Evolutionary conservation across 805 yeast genomes (phyloP).

Genomic region (Priceomyces melissophilus): DNA sequence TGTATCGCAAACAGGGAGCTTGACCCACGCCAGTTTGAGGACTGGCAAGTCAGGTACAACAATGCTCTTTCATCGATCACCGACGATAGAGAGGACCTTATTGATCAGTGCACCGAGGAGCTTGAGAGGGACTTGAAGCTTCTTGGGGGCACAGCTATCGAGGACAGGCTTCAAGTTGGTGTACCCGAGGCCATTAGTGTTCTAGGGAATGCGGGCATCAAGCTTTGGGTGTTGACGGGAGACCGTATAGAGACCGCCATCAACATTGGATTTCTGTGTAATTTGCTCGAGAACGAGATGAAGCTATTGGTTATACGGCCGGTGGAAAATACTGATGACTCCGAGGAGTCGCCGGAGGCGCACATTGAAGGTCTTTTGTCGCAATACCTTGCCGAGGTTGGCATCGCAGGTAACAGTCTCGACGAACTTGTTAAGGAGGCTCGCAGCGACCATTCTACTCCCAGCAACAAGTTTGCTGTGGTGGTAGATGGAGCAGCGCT

Average conservation of each 20-base stretch:
- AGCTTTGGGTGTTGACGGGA: conserved; percentile 81
- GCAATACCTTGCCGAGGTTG: conserved; percentile 47
- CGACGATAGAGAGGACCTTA: conserved; percentile 53
- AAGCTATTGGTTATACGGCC: conserved; percentile 62
- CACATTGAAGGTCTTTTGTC: conserved; percentile 40
- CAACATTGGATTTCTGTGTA: conserved; percentile 78
- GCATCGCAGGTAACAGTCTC: conserved; percentile 23
- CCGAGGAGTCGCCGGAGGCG: conserved; percentile 7
- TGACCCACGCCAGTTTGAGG: conserved; percentile 39
- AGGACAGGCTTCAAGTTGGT: conserved; percentile 73
- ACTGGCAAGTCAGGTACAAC: conserved; percentile 55
- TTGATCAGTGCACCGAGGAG: conserved; percentile 54
- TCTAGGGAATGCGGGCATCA: conserved; percentile 69
- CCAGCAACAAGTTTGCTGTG: conserved; percentile 54
- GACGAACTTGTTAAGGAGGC: conserved; percentile 48
- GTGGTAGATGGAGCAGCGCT: conserved; percentile 72
- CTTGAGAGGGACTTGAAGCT: conserved; percentile 56
- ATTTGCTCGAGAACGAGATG: conserved; percentile 65
- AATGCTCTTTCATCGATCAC: conserved; percentile 56
- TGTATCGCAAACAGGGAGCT: conserved; percentile 62
- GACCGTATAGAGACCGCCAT: conserved; percentile 83
- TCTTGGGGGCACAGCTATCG: conserved; percentile 80
- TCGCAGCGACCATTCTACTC: conserved; percentile 60
- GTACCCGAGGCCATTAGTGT: conserved; percentile 72
- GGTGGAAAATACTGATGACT: conserved; percentile 44